Base-by-base conservation (phyloP, 2,329 filamentous ascomycete genomes). In the Ophiobolus disseminans region DNA sequence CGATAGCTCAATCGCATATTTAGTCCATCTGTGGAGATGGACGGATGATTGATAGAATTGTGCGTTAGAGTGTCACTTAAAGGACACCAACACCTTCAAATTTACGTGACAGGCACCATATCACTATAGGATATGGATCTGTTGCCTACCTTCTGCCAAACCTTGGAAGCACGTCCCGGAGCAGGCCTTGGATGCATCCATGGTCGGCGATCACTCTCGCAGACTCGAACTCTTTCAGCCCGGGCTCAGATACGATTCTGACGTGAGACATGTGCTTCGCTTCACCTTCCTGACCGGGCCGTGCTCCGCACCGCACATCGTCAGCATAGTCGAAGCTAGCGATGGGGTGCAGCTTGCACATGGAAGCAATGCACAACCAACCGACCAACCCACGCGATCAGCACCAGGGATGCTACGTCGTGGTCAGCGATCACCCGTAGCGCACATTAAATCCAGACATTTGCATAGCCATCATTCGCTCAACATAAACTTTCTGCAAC, bases 321-420 rank as follows among this genome's bases (percentile, higher is more conserved):
- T 28, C 31, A 43, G 40, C 30, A 35, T 35, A 23, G 39, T 19
- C 14, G 19, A 17, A 19, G 8, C 19, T 41, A 14, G 26, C 28
- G 28, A 22, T n/a, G 10, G 14, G 36, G 20, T 22, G 26, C 36
- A n/a, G 28, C 26, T 6, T 36, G 40, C 40, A 43, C 30, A 25
- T 10, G 25, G 25, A 9, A 28, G 25, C n/a, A 2, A n/a, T 28
- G 25, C 25, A 9, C 25, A 28, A 9, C n/a, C 40, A n/a, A 17
- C n/a, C 30, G 19, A 5, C n/a, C n/a, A 23, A 21, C 35, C 40
- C 40, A 43, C 40, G n/a, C 40, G 40, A 43, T 43, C 40, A 43
- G 39, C 39, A 21, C 28, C 28, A 39, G 17, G 39, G 39, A 34
- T 41, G 26, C 11, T n/a, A 22, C 16, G 11, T 26, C 28, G 26